These are phyloP conservation scores for Scheffersomyces cryptocercus DNA, from an alignment of 1,139 yeast species.

Conservation along the genomic window DNA sequence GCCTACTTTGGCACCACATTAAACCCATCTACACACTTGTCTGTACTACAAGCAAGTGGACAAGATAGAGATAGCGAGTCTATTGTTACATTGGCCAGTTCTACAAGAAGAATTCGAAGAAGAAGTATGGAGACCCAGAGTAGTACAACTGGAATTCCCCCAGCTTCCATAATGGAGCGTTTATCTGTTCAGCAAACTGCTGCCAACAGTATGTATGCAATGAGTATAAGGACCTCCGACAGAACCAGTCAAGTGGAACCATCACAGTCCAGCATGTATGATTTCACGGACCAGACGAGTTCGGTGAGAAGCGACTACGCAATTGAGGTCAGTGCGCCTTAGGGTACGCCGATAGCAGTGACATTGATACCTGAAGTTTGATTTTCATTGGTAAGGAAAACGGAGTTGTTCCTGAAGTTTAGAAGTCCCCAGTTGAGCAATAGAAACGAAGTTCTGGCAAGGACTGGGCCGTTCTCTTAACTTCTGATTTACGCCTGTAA, in stretches of 20 bases:
- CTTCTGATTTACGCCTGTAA: too few species aligned
- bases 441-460: too few species aligned
- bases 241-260: slow-evolving; percentile 23
- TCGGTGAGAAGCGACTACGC: slow-evolving; percentile 11
- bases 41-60: neutral
- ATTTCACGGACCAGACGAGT: slow-evolving; percentile 18
- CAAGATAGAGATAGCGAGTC: slow-evolving; percentile 52
- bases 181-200: slow-evolving; percentile 36
- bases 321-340: neutral
- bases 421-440: neutral
- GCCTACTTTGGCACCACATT: slow-evolving; percentile 4
- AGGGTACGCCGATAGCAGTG: too few species aligned
- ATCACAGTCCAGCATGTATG: slow-evolving; percentile 16
- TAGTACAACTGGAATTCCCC: slow-evolving; percentile 64
- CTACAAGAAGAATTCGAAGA: slow-evolving; percentile 49
- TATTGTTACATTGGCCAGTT: slow-evolving; percentile 55
- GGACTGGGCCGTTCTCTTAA: too few species aligned
- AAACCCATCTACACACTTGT: neutral
- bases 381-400: neutral
- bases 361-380: too few species aligned
- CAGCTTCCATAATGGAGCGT: slow-evolving; percentile 62
- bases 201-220: slow-evolving; percentile 29
- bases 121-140: slow-evolving; percentile 60
- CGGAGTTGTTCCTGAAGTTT: slow-evolving; percentile 2
- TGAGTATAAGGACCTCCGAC: slow-evolving; percentile 20